Evolutionary conservation across 2,329 filamentous ascomycete species (phyloP), one percentile per base, ranked within the genome.

Genomic region (Trichoderma sp.): DNA sequence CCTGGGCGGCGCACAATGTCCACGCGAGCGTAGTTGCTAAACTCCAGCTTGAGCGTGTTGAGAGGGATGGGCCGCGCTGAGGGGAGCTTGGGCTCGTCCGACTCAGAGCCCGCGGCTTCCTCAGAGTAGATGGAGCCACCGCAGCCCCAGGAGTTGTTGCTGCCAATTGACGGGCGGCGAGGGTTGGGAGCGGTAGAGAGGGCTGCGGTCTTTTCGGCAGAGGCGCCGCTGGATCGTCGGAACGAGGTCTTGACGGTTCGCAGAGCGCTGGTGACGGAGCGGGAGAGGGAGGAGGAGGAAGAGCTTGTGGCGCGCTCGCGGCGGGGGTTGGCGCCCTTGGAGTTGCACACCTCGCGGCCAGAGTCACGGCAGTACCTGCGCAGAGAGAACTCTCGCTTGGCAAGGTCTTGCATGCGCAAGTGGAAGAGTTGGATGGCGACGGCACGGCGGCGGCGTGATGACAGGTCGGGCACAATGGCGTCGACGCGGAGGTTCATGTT

Each of bases 401-500:
- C 88, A 63, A 98, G 81, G 76, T 98, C 92, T 75, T 97, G 89
- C 92, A 99, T 97, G 72, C 93, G 90, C 67, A 98, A 82, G 77
- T 99, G 94, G 78, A 97, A 98, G 55, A 99, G 88, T 74, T 89
- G 86, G 12, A 87, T 78, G 5, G 88, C 91, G 17, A 68, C 58
- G n/a, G 64, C 41, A 15, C 63, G 44, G 19, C 61, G 59, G 10
- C 59, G 52, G 3, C 44, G 85, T 70, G 87, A 87, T 68, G 88
- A 85, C 68, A 85, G 85, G 47, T 85, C 84, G 21, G 70, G 64
- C 52, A 91, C 85, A 68, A 90, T 82, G 6, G 92, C 94, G 74
- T 97, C 93, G 66, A 98, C 84, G 39, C 93, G 89, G 65, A 99
- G 83, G 75, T 98, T 98, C 92, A 97, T 96, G 81, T 97, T 97